phyloP scores from a whole-genome alignment of 2,329 filamentous ascomycete species.

The Phaeosphaeria sp. region DNA sequence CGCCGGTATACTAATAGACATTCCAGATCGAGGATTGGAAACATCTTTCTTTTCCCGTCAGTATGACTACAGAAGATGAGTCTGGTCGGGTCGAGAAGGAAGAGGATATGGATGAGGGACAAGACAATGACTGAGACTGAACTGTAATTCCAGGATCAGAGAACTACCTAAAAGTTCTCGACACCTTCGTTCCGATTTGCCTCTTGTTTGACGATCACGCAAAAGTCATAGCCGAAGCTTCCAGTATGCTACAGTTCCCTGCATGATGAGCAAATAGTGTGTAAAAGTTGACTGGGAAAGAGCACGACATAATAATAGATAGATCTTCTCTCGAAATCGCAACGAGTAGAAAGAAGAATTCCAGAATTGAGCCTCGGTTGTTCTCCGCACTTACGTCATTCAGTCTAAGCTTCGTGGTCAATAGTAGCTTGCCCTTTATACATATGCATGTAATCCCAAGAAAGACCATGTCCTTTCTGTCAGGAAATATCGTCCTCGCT shows the following conservation, averaged over 20 bases:
- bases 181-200: too few species aligned
- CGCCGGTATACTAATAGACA: neutral
- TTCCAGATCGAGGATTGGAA: conserved; percentile 37
- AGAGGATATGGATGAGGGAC: conserved; percentile 30
- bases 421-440: neutral
- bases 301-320: too few species aligned
- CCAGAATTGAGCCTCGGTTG: conserved; percentile 26
- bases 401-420: conserved; percentile 2
- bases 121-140: conserved; percentile 28
- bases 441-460: conserved; percentile 1
- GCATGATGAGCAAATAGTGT: too few species aligned
- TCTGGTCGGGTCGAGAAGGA: conserved; percentile 21
- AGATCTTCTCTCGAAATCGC: neutral
- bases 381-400: conserved; percentile 28
- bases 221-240: too few species aligned
- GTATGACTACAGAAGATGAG: conserved; percentile 28
- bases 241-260: too few species aligned
- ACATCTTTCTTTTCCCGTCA: conserved; percentile 30
- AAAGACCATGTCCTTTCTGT: neutral
- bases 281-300: too few species aligned
- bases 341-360: neutral
- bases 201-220: too few species aligned
- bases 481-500: neutral
- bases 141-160: neutral
- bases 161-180: too few species aligned